Conservation (phyloP, 768 basidiomycete genomes). For the Collybiopsis luxurians region DNA sequence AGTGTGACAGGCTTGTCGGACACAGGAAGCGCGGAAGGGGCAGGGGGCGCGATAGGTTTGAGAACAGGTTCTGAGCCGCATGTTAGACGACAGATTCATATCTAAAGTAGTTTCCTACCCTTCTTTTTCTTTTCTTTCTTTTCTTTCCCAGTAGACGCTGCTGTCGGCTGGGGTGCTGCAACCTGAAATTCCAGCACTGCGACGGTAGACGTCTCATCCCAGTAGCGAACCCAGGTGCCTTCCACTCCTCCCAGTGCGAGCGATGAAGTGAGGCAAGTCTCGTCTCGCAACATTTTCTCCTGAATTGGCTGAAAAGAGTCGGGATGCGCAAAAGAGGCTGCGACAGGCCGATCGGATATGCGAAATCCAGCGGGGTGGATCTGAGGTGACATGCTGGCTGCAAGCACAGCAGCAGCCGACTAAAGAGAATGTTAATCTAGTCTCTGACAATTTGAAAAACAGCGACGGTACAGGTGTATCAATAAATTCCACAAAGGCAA, state of each 20-base stretch:
- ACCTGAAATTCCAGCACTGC: slow-evolving; percentile 80
- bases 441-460: not conserved
- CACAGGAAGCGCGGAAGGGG: slow-evolving; percentile 68
- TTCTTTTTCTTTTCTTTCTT: slow-evolving; percentile 70
- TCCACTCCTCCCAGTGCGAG: slow-evolving; percentile 68
- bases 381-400: slow-evolving; percentile 82
- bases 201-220: slow-evolving; percentile 84
- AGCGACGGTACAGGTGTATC: slow-evolving; percentile 64
- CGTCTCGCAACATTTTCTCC: slow-evolving; percentile 73
- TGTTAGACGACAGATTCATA: no score
- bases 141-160: slow-evolving; percentile 35
- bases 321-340: slow-evolving; percentile 89
- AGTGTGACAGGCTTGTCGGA: slow-evolving; percentile 81
- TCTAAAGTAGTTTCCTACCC: no score
- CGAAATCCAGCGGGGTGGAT: slow-evolving; percentile 92
- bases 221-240: slow-evolving; percentile 79
- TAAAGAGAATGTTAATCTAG: slow-evolving; percentile 24
- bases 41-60: slow-evolving; percentile 33
- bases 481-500: slow-evolving; percentile 90
- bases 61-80: slow-evolving; percentile 29
- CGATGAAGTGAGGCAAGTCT: slow-evolving; percentile 70
- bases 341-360: slow-evolving; percentile 85
- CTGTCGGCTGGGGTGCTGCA: slow-evolving; percentile 47
- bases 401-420: slow-evolving; percentile 82
- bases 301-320: slow-evolving; percentile 84